Conservation (phyloP, 2,329 filamentous ascomycete genomes). For the Phymatotrichopsis omnivora region DNA sequence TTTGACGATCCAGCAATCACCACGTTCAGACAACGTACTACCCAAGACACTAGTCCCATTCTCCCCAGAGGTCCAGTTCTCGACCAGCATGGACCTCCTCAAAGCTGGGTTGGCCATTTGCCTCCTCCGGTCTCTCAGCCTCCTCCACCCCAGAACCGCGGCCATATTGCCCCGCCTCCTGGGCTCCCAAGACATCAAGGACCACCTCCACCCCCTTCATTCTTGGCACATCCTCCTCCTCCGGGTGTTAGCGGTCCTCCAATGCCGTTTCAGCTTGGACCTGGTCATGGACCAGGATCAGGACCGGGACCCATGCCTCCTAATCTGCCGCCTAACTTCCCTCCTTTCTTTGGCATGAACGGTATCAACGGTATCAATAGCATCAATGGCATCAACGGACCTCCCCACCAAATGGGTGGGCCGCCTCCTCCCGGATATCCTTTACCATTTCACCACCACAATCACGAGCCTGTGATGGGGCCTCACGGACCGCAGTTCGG, state of each 20-base stretch:
- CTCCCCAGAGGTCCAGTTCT: constrained; percentile 25
- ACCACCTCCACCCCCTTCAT: constrained; percentile 26
- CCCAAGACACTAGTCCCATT: constrained; percentile 22
- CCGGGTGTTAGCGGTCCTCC: constrained; percentile 25
- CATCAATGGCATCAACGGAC: constrained; percentile 9
- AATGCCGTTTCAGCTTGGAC: constrained; percentile 27
- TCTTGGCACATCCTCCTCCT: constrained; percentile 23
- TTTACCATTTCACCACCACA: constrained; percentile 25
- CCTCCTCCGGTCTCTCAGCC: constrained; percentile 18
- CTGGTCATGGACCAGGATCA: no score
- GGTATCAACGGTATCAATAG: constrained; percentile 15
- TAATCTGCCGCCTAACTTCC: constrained; percentile 25
- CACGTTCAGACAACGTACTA: constrained; percentile 23
- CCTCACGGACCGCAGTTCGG: constrained; percentile 24
- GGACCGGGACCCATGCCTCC: constrained; percentile 26
- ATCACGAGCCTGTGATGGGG: constrained; percentile 23
- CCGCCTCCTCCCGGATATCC: constrained; percentile 24
- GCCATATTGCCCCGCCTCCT: constrained; percentile 26
- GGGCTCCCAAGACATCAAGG: constrained; percentile 27
- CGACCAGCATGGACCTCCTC: constrained; percentile 26
- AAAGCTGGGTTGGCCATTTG: constrained; percentile 21
- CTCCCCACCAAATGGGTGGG: constrained; percentile 25
- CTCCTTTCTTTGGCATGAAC: constrained; percentile 26
- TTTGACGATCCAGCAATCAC: constrained; percentile 27
- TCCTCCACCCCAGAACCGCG: constrained; percentile 21